Evolutionary conservation across 2,329 filamentous ascomycete species (phyloP), one percentile per base, ranked within the genome.

Genomic region (Trichophyton schoenleinii): DNA sequence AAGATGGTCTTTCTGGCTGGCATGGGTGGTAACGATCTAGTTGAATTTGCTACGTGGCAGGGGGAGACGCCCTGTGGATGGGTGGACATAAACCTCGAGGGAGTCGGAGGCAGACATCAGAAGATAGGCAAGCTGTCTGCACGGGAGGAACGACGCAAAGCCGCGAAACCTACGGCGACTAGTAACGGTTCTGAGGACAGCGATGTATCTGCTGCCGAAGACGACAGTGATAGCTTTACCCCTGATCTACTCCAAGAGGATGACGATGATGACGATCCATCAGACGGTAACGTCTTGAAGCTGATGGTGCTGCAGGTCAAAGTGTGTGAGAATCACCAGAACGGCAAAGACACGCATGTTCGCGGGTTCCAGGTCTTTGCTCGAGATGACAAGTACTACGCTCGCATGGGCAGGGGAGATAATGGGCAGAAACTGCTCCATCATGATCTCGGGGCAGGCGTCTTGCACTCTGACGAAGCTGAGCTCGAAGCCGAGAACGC

Each of bases 321-420:
- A 66, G 87, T 99, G 57, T 82, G 92, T 59, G 94, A 97, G 76
- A 99, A 99, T 70, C 94, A 99, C 73, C 94, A 99, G 75, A 99
- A 99, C 72, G 94, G 94, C 65, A 99, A 99, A 73, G 94, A 99
- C 72, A 99, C 94, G n/a, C 94, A 99, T 78, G 82, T 99, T 25
- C 83, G 94, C 15, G 92, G 91, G 1, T 82, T 99, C 73, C 95
- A 96, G 76, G 87, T 97, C 8, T 99, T 86, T 69, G 81, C 83
- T 13, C 71, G 70, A 34, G 77, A 80, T 63, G 75, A 78, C 57
- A 70, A 66, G 52, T 70, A 72, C 0, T 68, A 70, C 3, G 68
- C 69, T 2, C 65, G 63, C 22, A 60, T 53, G 20, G 52, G 62
- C 18, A 38, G 55, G 11, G 55, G n/a, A 64, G 70, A 41, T 65